Evolutionary conservation across 768 basidiomycete species (phyloP).

Genomic region (Psilocybe cubensis): DNA sequence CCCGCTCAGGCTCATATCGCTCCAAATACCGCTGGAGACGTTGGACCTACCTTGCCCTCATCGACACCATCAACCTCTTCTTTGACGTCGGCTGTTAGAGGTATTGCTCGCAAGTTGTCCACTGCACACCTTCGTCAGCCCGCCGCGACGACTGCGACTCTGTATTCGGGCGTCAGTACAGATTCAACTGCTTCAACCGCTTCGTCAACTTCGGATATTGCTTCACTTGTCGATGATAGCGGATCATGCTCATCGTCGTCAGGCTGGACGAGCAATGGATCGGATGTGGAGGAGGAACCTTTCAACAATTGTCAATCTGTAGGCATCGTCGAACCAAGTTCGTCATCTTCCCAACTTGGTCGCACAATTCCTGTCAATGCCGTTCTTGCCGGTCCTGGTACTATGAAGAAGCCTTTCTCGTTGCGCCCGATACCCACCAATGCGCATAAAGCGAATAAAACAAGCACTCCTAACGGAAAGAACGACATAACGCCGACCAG

Average conservation of each 20-base stretch:
- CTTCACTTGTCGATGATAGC: slow-evolving; percentile 65
- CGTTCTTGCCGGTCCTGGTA: slow-evolving; percentile 29
- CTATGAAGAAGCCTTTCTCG: slow-evolving; percentile 47
- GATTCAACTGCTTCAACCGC: slow-evolving; percentile 34
- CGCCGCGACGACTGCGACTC: slow-evolving; percentile 37
- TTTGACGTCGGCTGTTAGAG: slow-evolving; percentile 58
- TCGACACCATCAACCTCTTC: slow-evolving; percentile 19
- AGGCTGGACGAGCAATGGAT: slow-evolving; percentile 54
- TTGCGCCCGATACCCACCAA: slow-evolving; percentile 46
- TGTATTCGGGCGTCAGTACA: slow-evolving; percentile 46
- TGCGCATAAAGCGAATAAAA: slow-evolving; percentile 26
- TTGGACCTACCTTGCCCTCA: background rate
- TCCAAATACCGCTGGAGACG: slow-evolving; percentile 1
- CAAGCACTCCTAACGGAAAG: slow-evolving; percentile 10
- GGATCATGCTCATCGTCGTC: slow-evolving; percentile 64
- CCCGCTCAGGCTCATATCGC: slow-evolving; percentile 17
- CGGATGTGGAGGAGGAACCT: slow-evolving; percentile 50
- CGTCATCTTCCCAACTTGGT: slow-evolving; percentile 24
- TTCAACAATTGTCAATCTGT: slow-evolving; percentile 32
- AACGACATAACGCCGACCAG: slow-evolving; percentile 24
- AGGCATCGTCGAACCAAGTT: slow-evolving; percentile 33
- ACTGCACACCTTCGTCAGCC: slow-evolving; percentile 40
- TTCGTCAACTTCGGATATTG: slow-evolving; percentile 53
- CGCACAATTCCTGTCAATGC: slow-evolving; percentile 24
- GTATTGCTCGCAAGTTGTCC: slow-evolving; percentile 61